Conservation (phyloP, 2,329 filamentous ascomycete species). For the Exserohilum turcica region DNA sequence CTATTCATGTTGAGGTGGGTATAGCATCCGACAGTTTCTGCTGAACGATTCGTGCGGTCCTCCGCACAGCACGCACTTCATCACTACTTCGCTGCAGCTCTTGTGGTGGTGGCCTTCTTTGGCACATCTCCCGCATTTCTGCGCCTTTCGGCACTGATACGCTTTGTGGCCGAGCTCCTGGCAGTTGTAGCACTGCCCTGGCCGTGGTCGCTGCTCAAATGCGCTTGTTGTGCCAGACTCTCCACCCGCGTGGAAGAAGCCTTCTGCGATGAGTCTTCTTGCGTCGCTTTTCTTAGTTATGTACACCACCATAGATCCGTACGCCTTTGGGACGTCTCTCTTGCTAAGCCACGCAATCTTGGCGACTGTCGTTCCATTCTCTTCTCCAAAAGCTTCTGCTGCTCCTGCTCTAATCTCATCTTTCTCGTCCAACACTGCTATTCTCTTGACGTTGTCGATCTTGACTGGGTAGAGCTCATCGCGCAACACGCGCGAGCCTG, state of each 20-base stretch:
- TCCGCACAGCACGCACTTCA: too few relatives aligned
- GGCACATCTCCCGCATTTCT: conserved; percentile 12
- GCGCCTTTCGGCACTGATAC: conserved; percentile 9
- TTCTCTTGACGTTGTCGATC: conserved; percentile 11
- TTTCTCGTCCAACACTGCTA: conserved; percentile 6
- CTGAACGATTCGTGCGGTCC: too few relatives aligned
- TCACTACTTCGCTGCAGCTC: conserved; percentile 9
- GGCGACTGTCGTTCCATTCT: conserved; percentile 11
- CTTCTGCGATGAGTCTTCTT: conserved; percentile 10
- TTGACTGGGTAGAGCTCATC: conserved; percentile 10
- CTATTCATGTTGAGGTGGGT: too few relatives aligned
- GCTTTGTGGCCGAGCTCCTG: conserved; percentile 12
- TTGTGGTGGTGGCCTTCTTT: conserved; percentile 14
- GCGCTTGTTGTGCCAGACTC: conserved; percentile 11
- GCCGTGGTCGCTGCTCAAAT: conserved; percentile 9
- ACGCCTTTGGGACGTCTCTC: conserved; percentile 8
- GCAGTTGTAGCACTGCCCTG: conserved; percentile 14
- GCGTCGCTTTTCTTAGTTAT: conserved; percentile 11
- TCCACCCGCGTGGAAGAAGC: conserved; percentile 14
- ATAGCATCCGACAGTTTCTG: too few relatives aligned
- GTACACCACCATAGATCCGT: conserved; percentile 12
- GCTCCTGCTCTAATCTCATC: conserved; percentile 5
- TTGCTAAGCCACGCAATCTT: conserved; percentile 12
- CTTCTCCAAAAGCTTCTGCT: conserved; percentile 7
- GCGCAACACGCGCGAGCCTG: conserved; percentile 11